These are phyloP conservation scores for Kodamaea neixiangensis DNA, from an alignment of 805 yeast genomes.

Conservation along the genomic window DNA sequence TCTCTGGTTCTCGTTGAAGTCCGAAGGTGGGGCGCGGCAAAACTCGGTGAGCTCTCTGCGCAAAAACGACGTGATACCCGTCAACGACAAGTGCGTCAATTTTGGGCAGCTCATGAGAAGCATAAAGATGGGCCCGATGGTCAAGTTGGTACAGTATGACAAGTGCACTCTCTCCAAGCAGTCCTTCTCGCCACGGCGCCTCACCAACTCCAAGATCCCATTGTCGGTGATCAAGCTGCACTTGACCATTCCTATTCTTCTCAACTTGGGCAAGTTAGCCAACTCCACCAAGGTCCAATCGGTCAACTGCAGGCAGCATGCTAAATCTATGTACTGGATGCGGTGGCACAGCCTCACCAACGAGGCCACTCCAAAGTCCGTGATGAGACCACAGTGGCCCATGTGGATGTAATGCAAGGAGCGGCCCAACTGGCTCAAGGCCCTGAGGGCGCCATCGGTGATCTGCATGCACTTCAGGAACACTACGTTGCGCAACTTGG, in stretches of 20 bases:
- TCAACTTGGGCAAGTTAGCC: conserved; percentile 72
- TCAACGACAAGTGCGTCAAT: conserved; percentile 85
- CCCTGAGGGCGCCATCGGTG: conserved; percentile 76
- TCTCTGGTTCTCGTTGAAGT: conserved; percentile 84
- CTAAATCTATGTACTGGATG: conserved; percentile 89
- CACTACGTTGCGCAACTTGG: conserved; percentile 82
- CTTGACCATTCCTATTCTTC: conserved; percentile 92
- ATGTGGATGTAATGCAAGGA: conserved; percentile 86
- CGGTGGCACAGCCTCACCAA: conserved; percentile 78
- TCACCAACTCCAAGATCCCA: conserved; percentile 71
- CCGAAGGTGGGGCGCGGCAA: conserved; percentile 92
- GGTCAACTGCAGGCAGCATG: conserved; percentile 89
- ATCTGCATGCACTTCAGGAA: conserved; percentile 85
- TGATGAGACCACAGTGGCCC: conserved; percentile 90
- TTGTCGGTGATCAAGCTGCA: conserved; percentile 85
- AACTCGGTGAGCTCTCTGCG: conserved; percentile 80
- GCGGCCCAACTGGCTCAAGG: conserved; percentile 72
- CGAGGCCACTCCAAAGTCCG: conserved; percentile 81
- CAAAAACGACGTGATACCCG: conserved; percentile 90
- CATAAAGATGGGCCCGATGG: conserved; percentile 74
- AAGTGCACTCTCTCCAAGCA: conserved; percentile 90
- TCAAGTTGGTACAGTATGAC: conserved; percentile 82
- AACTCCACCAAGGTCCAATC: conserved; percentile 78
- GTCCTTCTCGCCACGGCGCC: conserved; percentile 69
- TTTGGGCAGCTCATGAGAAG: conserved; percentile 79